Evolutionary conservation across 352 stramenopile species (phyloP).

Genomic region (Globisporangium heterothallicum): DNA sequence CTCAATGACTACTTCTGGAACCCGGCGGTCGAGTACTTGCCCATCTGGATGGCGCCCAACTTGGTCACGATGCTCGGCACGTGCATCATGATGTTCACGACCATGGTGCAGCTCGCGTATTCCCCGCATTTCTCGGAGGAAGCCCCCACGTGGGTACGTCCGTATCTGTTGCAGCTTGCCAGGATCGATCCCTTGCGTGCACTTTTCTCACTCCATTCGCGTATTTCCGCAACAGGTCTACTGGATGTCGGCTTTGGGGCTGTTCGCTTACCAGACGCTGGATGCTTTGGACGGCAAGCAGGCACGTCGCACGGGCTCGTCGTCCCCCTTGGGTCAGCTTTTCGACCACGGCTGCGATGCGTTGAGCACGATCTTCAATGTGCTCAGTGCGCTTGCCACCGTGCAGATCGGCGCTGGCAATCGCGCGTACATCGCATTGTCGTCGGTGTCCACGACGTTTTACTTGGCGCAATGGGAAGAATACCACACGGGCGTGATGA

Average conservation of each 20-base stretch:
- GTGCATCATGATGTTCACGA: slow-evolving; percentile 68
- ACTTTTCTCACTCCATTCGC: too few species aligned
- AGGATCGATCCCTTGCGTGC: background rate
- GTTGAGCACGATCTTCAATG: slow-evolving; percentile 79
- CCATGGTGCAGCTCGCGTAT: slow-evolving; percentile 71
- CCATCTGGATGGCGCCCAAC: slow-evolving; percentile 89
- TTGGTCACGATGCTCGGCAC: slow-evolving; percentile 89
- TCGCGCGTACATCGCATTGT: slow-evolving; percentile 50
- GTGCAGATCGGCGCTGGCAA: slow-evolving; percentile 45
- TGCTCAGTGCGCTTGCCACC: slow-evolving; percentile 66
- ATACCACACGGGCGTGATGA: slow-evolving; percentile 88
- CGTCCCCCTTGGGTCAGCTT: slow-evolving; percentile 94
- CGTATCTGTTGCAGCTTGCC: background rate
- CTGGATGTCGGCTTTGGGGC: slow-evolving; percentile 57
- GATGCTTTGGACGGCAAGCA: slow-evolving; percentile 99
- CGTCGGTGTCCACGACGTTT: slow-evolving; percentile 75
- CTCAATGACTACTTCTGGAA: slow-evolving; percentile 85
- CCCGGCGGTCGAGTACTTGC: slow-evolving; percentile 74
- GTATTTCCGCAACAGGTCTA: too few species aligned
- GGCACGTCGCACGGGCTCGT: slow-evolving; percentile 90
- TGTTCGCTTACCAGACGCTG: slow-evolving; percentile 96
- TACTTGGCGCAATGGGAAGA: slow-evolving; percentile 87
- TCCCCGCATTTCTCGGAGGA: slow-evolving; percentile 61
- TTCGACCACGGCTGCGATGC: slow-evolving; percentile 96
- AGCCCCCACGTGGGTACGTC: slow-evolving; percentile 46